Evolutionary conservation across 345 rosid genomes (phyloP).

Genomic region (Fremontodendron californicum): DNA sequence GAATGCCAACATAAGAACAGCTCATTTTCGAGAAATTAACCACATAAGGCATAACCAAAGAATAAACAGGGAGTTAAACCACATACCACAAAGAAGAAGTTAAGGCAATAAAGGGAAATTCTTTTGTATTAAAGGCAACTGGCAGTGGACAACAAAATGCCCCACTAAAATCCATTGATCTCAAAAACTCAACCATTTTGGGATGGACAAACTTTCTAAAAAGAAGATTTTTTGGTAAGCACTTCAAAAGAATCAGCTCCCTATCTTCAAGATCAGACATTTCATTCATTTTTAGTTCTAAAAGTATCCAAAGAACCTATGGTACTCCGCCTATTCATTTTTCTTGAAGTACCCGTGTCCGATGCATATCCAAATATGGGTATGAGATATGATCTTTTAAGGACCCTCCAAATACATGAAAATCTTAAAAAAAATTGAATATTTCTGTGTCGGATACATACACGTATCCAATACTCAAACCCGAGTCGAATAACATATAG

Average conservation of each 20-base stretch:
- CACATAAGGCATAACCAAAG: background rate
- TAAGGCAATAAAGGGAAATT: background rate
- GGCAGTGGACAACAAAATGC: background rate
- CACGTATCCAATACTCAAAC: no score
- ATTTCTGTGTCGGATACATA: no score
- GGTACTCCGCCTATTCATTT: no score
- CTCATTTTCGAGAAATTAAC: constrained; percentile 27
- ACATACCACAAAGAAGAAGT: background rate
- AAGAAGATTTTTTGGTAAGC: background rate
- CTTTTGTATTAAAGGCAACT: background rate
- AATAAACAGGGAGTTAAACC: constrained; percentile 20
- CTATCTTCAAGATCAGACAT: background rate
- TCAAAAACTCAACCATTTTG: constrained; percentile 8
- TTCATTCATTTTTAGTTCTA: constrained; percentile 11
- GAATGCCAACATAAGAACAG: constrained; percentile 56
- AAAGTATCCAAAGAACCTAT: background rate
- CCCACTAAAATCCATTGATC: background rate
- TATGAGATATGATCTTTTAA: no score
- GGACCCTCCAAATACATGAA: no score
- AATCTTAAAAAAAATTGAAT: no score
- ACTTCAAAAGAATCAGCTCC: background rate
- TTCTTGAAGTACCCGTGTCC: no score
- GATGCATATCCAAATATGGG: no score
- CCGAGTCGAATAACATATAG: no score
- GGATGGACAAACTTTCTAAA: background rate